phyloP scores from a whole-genome alignment of 805 yeast genomes.

The Isabelozyma heimii region DNA sequence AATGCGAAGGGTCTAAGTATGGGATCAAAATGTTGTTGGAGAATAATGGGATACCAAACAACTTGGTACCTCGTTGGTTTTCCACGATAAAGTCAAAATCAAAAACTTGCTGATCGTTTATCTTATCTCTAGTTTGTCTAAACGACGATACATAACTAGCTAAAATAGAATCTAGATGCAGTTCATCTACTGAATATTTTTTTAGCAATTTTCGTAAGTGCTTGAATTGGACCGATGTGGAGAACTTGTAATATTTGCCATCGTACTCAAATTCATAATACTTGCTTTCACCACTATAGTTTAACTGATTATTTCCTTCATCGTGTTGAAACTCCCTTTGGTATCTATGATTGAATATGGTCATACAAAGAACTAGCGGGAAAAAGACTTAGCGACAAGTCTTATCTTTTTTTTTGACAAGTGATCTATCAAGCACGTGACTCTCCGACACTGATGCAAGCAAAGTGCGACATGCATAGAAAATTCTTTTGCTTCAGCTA shows the following conservation, averaged over 20 bases:
- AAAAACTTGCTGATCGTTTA: neutral
- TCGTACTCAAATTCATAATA: neutral
- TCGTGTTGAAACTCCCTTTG: neutral
- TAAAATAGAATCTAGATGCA: neutral
- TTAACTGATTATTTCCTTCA: neutral
- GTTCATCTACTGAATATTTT: neutral
- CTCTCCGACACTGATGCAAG: neutral
- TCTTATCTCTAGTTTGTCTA: neutral
- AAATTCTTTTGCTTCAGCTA: neutral
- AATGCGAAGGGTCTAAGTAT: slow-evolving; percentile 49
- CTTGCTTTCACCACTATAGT: neutral
- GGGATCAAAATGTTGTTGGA: slow-evolving; percentile 46
- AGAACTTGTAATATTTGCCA: neutral
- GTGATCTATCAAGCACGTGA: neutral
- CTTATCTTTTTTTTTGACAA: too few relatives aligned
- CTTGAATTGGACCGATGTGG: neutral
- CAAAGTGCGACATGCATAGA: neutral
- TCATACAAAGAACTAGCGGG: neutral
- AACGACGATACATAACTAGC: neutral
- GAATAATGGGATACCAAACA: slow-evolving; percentile 52
- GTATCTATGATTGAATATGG: neutral
- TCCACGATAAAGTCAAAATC: slow-evolving; percentile 46
- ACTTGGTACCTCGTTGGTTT: slow-evolving; percentile 52
- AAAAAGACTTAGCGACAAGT: too few relatives aligned
- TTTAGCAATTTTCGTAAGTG: neutral